Evolutionary conservation across 176 grass and related monocot genomes (phyloP).

Genomic region (Panicum miliaceum): DNA sequence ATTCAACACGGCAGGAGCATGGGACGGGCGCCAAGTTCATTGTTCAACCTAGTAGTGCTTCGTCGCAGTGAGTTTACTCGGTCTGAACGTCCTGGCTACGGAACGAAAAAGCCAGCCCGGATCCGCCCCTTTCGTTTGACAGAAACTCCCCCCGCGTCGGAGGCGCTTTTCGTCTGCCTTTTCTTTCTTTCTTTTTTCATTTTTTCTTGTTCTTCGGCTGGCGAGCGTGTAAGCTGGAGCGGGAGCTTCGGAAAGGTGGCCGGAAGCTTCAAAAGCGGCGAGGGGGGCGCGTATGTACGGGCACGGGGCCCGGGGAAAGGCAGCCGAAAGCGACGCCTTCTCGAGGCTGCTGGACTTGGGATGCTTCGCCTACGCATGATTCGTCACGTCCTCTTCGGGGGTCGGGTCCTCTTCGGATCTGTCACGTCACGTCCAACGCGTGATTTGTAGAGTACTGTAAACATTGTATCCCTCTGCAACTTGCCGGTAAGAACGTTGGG

Average conservation of each 20-base stretch:
- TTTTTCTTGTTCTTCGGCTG: neutral
- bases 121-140: neutral
- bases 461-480: too few species aligned
- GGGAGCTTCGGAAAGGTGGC: conserved; percentile 57
- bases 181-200: neutral
- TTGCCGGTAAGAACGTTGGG: too few species aligned
- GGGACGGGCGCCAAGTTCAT: neutral
- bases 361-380: neutral
- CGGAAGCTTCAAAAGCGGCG: conserved; percentile 54
- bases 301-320: neutral
- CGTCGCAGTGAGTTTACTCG: conserved; percentile 26
- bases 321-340: neutral
- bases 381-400: too few species aligned
- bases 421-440: too few species aligned
- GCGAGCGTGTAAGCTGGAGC: neutral
- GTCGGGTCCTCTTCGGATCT: too few species aligned
- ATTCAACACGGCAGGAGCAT: conserved; percentile 33
- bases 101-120: neutral
- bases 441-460: too few species aligned
- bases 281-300: neutral
- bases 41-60: too few species aligned
- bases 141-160: neutral
- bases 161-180: neutral
- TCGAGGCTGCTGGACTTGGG: neutral
- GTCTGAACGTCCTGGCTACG: conserved; percentile 2